phyloP scores from a whole-genome alignment of 805 yeast species.

The Sugiyamaella americana region DNA sequence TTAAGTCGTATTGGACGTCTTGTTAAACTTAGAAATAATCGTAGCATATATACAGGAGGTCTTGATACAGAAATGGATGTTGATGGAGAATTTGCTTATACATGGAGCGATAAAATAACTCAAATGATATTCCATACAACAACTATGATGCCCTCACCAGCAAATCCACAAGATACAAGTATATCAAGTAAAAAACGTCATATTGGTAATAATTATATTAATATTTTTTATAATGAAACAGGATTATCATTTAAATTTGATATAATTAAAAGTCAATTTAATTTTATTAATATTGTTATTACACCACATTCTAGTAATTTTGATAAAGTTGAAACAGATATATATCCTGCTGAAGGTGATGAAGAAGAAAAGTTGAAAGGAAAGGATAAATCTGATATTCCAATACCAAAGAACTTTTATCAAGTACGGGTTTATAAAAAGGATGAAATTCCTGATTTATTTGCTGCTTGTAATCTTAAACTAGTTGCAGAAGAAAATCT shows the following conservation, averaged over 20 bases:
- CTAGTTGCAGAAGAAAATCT: slow-evolving; percentile 55
- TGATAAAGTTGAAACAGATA: not conserved
- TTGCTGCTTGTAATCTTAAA: slow-evolving; percentile 72
- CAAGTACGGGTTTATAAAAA: slow-evolving; percentile 60
- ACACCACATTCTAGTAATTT: slow-evolving; percentile 47
- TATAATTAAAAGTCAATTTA: slow-evolving; percentile 69
- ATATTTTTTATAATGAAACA: slow-evolving; percentile 75
- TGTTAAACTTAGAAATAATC: slow-evolving; percentile 50
- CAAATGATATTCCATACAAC: slow-evolving; percentile 76
- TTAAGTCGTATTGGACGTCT: slow-evolving; percentile 53
- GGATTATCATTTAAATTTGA: slow-evolving; percentile 63
- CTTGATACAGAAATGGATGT: slow-evolving; percentile 60
- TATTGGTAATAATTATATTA: slow-evolving; percentile 80
- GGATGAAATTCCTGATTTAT: slow-evolving; percentile 67
- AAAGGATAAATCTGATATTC: not conserved
- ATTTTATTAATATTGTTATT: slow-evolving; percentile 72
- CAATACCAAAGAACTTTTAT: slow-evolving; percentile 30
- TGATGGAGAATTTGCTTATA: slow-evolving; percentile 72
- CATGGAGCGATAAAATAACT: slow-evolving; percentile 63
- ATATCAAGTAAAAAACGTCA: slow-evolving; percentile 67
- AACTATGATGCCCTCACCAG: slow-evolving; percentile 65
- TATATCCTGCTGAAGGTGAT: not conserved
- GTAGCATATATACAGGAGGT: slow-evolving; percentile 65
- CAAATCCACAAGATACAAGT: slow-evolving; percentile 36
- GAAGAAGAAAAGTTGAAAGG: not conserved